Evolutionary conservation across 192 early-diverging fungal genomes (phyloP).

Genomic region (Neocallimastix lanati): DNA sequence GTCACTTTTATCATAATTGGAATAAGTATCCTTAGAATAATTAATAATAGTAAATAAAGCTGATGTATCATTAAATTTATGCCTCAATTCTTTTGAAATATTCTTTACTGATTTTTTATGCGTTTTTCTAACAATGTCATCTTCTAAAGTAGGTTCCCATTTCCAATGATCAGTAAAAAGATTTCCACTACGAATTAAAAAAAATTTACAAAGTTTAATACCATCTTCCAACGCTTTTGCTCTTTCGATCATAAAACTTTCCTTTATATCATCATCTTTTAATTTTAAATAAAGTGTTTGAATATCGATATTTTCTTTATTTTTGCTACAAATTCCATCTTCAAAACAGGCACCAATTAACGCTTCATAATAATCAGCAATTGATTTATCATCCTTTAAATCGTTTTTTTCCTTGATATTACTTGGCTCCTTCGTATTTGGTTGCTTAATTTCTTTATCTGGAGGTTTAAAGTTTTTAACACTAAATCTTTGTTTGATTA

Average conservation of each 20-base stretch:
- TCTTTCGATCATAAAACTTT: no score
- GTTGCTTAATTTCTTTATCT: background rate
- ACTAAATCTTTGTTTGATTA: background rate
- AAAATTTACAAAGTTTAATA: background rate
- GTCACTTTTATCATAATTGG: background rate
- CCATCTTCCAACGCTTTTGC: background rate
- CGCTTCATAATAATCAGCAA: background rate
- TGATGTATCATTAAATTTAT: background rate
- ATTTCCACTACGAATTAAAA: background rate
- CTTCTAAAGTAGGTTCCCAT: background rate
- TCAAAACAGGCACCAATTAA: background rate
- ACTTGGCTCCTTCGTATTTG: no score
- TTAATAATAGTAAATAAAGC: background rate
- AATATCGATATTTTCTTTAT: no score
- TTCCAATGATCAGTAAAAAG: background rate
- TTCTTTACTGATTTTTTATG: background rate
- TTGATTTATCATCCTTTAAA: background rate
- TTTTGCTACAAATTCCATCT: no score
- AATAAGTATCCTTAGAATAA: background rate
- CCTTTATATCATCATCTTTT: no score
- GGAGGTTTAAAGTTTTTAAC: background rate
- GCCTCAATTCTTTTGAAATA: background rate
- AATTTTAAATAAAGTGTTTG: no score
- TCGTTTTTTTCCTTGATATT: no score
- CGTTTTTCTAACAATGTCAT: background rate